phyloP scores from a whole-genome alignment of 2,329 filamentous ascomycete species.

The Diaporthe humulicola region DNA sequence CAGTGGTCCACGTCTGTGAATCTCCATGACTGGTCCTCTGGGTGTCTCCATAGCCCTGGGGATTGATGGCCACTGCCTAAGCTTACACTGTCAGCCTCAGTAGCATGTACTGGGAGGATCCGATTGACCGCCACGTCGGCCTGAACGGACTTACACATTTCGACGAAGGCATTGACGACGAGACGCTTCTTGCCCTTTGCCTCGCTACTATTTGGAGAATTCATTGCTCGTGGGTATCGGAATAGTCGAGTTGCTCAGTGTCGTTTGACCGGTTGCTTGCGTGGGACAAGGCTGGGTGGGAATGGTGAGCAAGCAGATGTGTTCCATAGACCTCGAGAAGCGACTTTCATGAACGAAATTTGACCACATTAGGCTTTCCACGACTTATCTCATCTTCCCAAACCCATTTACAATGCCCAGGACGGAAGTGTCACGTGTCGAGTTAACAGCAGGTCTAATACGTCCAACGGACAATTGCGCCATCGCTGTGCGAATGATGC shows the following conservation, averaged over 20 bases:
- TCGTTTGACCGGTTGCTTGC: background rate
- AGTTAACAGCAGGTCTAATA: background rate
- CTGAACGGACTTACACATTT: constrained; percentile 40
- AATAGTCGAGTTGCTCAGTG: background rate
- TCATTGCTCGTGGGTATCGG: background rate
- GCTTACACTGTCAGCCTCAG: background rate
- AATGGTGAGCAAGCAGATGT: background rate
- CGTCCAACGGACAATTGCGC: constrained; percentile 36
- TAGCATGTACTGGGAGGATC: too few relatives aligned
- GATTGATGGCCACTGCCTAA: constrained; percentile 60
- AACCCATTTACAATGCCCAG: background rate
- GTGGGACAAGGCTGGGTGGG: background rate
- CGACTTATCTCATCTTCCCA: background rate
- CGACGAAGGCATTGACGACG: constrained; percentile 42
- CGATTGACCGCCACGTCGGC: background rate
- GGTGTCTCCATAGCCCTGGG: constrained; percentile 69
- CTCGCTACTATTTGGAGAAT: constrained; percentile 19
- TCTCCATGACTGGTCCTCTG: constrained; percentile 71
- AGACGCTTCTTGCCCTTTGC: constrained; percentile 35
- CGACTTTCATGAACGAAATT: background rate
- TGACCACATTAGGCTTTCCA: background rate
- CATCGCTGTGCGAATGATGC: constrained; percentile 37
- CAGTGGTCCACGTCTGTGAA: constrained; percentile 74
- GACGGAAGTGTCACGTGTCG: constrained; percentile 4
- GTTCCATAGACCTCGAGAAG: background rate